Percentiles rank a stretch among this genome's conserved stretches.
phyloP scores from a whole-genome alignment of 1,284 basidiomycete species.

The Cutaneotrichosporon sp. region DNA sequence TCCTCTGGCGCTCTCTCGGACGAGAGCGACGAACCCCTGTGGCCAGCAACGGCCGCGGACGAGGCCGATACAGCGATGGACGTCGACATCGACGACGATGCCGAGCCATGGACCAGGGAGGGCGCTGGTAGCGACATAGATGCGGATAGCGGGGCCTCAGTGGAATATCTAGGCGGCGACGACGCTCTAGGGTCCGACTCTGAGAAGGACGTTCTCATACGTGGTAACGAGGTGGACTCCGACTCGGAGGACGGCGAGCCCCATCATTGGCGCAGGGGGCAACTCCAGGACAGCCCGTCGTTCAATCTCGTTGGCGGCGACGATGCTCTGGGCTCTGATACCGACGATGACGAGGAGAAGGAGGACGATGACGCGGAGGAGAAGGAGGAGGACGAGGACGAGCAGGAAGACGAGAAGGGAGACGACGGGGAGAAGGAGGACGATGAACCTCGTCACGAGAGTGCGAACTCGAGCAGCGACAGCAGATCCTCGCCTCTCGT shows the following conservation, averaged over 20 bases:
- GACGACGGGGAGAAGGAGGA: neutral
- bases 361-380: neutral
- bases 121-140: no score
- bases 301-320: no score
- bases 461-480: neutral
- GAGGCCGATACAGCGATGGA: neutral
- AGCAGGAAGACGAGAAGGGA: neutral
- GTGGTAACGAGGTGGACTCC: no score
- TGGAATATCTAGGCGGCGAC: no score
- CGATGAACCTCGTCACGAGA: neutral
- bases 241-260: neutral
- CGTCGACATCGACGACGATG: neutral
- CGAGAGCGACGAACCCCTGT: slow-evolving; percentile 7
- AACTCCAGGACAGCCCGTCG: no score
- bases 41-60: neutral
- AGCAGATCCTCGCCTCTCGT: neutral
- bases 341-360: neutral
- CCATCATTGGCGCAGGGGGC: no score
- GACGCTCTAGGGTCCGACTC: no score
- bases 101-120: neutral
- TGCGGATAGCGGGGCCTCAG: no score
- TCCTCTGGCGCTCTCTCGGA: neutral
- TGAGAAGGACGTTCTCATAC: no score
- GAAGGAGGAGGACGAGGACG: neutral
- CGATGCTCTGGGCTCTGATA: neutral